Evolutionary conservation across 2,329 filamentous ascomycete species (phyloP), one percentile per base, ranked within the genome.

Genomic region (Aspergillus ustus): DNA sequence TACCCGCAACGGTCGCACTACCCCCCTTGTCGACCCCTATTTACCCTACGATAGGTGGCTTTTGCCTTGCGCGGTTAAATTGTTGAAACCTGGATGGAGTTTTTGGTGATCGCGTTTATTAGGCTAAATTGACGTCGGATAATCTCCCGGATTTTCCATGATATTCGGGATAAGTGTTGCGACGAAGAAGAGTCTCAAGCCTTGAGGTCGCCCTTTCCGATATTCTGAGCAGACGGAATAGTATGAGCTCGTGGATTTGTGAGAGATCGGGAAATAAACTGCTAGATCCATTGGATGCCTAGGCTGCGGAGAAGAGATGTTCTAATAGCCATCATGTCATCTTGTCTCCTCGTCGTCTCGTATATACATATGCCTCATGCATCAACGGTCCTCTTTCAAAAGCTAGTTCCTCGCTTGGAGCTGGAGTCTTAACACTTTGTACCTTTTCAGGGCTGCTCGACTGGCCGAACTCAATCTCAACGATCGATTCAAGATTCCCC

Each of bases 41-140:
- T 52, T 57, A 43, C 40, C 55, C 48, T 57, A n/a, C 48, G 8
- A 57, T 45, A 52, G 55, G 34, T 57, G 55, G 46, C 34, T 7
- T 57, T 57, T 50, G 25, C 29, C 34, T 9, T 31, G 25, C 40
- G 51, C 59, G 59, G 59, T 37, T 60, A 60, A 60, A 56, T 60
- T 52, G 25, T 15, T 20, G 8, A 50, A 40, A 19, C 20, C 57
- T 59, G 19, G n/a, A 20, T 48, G 22, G n/a, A 28, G 9, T 37
- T 43, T 34, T n/a, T 19, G 6, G 11, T n/a, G 31, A 34, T 60
- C 45, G 22, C 6, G 13, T 25, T 25, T 51, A 55, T 60, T 60
- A 59, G 58, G 43, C 58, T 60, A 60, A 60, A 55, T 29, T n/a
- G 8, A 1, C 11, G n/a, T 44, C 52, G 45, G 58, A 45, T 54